Conservation (phyloP, 768 basidiomycete species). For the Dentipellis fragilis region DNA sequence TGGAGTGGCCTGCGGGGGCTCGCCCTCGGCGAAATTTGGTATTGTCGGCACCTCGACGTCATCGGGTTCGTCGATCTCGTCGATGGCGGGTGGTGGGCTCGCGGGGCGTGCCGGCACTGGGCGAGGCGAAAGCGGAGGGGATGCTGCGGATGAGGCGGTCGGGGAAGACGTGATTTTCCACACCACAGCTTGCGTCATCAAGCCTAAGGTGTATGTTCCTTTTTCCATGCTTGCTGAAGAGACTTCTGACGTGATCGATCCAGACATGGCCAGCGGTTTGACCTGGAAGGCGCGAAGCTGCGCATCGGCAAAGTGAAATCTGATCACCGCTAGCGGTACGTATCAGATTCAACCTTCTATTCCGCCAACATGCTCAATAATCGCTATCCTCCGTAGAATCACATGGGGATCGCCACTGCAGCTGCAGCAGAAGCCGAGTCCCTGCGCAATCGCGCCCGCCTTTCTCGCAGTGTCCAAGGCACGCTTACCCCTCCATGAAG, state of each 20-base stretch:
- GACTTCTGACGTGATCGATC: slow-evolving; percentile 30
- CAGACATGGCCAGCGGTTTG: slow-evolving; percentile 68
- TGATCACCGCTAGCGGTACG: slow-evolving; percentile 56
- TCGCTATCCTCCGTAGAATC: too few species aligned
- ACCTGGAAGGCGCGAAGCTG: slow-evolving; percentile 81
- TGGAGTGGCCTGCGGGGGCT: too few species aligned
- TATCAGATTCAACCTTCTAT: not conserved
- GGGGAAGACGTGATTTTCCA: too few species aligned
- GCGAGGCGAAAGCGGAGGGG: slow-evolving; percentile 3
- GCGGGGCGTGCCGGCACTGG: too few species aligned
- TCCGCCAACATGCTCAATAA: too few species aligned
- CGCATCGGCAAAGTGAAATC: slow-evolving; percentile 79
- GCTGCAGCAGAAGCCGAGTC: slow-evolving; percentile 20
- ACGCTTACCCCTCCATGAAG: slow-evolving; percentile 53
- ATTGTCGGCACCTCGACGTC: too few species aligned
- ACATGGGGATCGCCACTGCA: slow-evolving; percentile 23
- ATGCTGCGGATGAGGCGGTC: too few species aligned
- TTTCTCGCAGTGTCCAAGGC: slow-evolving; percentile 25
- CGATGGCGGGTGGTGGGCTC: too few species aligned
- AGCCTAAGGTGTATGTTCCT: too few species aligned
- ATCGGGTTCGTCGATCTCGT: too few species aligned
- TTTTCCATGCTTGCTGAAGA: not conserved
- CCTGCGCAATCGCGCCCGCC: slow-evolving; percentile 33
- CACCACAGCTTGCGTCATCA: too few species aligned
- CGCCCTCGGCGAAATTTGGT: too few species aligned